These are phyloP conservation scores for Macrolepiota dolichaula DNA, from an alignment of 768 basidiomycete genomes.

Conservation along the genomic window DNA sequence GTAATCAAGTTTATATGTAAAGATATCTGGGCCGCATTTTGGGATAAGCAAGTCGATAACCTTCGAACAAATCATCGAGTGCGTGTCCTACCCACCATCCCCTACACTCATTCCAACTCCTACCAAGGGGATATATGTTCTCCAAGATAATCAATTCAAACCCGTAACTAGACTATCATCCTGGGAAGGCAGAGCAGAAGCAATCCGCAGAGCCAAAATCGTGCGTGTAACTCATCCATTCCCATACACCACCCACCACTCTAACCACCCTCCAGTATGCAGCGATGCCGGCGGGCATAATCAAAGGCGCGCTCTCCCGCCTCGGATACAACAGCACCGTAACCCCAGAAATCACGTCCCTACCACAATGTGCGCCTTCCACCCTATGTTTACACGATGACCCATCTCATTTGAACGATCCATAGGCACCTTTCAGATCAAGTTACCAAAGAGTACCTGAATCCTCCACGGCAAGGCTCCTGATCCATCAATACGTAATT, in stretches of 20 bases:
- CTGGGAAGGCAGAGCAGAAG: constrained; percentile 72
- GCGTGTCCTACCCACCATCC: constrained; percentile 20
- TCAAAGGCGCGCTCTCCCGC: constrained; percentile 77
- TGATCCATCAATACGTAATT: no score
- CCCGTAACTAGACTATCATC: constrained; percentile 81
- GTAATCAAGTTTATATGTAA: constrained; percentile 96
- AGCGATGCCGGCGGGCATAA: constrained; percentile 78
- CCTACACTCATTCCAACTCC: not conserved
- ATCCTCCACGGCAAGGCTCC: no score
- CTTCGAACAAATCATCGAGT: constrained; percentile 92
- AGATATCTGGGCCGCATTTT: constrained; percentile 88
- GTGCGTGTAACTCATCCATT: constrained; percentile 36
- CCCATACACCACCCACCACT: not conserved
- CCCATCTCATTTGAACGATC: not conserved
- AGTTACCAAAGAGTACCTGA: constrained; percentile 59
- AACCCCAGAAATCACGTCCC: constrained; percentile 68
- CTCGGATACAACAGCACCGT: constrained; percentile 78
- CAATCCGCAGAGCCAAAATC: constrained; percentile 65
- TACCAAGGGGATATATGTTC: constrained; percentile 82
- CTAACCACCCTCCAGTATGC: constrained; percentile 54
- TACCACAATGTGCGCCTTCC: constrained; percentile 74
- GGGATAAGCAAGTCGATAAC: constrained; percentile 96
- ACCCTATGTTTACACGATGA: not conserved
- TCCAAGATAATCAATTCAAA: constrained; percentile 90
- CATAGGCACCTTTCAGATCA: constrained; percentile 80